A percentile compares a stretch with the other conserved stretches of the same genome.
These are phyloP conservation scores for Aspergillus nanangensis DNA, from an alignment of 495 filamentous ascomycete species.

Conservation along the genomic window DNA sequence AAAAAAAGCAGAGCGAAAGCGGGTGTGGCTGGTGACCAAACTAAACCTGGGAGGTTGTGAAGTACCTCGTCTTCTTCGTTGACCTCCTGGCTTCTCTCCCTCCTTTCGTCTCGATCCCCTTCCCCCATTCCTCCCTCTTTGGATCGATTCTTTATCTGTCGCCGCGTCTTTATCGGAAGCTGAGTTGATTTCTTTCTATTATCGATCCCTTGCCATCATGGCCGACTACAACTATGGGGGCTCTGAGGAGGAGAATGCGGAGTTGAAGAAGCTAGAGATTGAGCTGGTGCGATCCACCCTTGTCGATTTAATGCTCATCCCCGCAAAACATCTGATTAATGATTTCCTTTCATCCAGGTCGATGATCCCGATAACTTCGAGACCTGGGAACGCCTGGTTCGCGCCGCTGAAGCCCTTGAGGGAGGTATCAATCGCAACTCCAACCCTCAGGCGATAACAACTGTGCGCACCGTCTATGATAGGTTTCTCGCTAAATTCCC, in stretches of 20 bases:
- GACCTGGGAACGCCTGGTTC: conserved; percentile 89
- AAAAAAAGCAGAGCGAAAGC: conserved; percentile 16
- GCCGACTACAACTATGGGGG: conserved; percentile 66
- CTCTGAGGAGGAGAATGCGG: conserved; percentile 79
- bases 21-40: conserved; percentile 2
- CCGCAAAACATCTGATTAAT: too few relatives aligned
- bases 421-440: conserved; percentile 95
- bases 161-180: too few relatives aligned
- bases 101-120: background rate
- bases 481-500: conserved; percentile 93
- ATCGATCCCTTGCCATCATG: conserved; percentile 27
- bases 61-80: conserved; percentile 4
- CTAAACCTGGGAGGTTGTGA: too few relatives aligned
- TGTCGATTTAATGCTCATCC: too few relatives aligned
- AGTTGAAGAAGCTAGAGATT: conserved; percentile 71
- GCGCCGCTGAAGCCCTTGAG: conserved; percentile 76
- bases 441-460: conserved; percentile 85
- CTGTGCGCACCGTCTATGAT: conserved; percentile 81
- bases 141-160: background rate
- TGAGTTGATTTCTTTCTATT: background rate
- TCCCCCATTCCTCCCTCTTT: background rate
- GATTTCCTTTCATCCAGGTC: too few relatives aligned
- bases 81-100: background rate
- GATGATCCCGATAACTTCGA: conserved; percentile 90
- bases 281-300: conserved; percentile 59